phyloP scores from a whole-genome alignment of 1,284 basidiomycete genomes.

The Fomitopsis palustris region DNA sequence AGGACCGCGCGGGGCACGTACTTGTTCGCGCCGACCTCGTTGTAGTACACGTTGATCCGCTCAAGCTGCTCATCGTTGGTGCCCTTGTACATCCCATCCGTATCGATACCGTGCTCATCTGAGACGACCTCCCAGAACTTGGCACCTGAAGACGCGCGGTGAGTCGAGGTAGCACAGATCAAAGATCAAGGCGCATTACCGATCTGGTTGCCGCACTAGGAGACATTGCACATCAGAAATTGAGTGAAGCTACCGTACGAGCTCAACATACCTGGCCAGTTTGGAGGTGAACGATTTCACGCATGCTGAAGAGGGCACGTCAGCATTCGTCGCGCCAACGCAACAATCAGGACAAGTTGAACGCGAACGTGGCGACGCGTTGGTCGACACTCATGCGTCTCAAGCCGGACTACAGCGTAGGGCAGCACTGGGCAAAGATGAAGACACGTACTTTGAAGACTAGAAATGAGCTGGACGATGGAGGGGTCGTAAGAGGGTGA shows the following conservation, averaged over 20 bases:
- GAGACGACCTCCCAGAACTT: slow-evolving; percentile 99
- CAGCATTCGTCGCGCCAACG: slow-evolving; percentile 20
- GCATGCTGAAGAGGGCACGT: slow-evolving; percentile 62
- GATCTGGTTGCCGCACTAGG: slow-evolving; percentile 96
- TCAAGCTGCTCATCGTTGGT: slow-evolving; percentile 95
- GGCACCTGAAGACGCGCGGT: slow-evolving; percentile 58
- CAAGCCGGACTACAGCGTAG: not conserved
- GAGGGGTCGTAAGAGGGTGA: slow-evolving; percentile 24
- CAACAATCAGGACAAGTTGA: slow-evolving; percentile 3
- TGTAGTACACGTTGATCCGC: slow-evolving; percentile 96
- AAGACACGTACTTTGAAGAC: slow-evolving; percentile 26
- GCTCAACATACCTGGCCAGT: slow-evolving; percentile 77
- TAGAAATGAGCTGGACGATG: slow-evolving; percentile 19
- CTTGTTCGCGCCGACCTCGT: slow-evolving; percentile 87
- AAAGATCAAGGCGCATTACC: slow-evolving; percentile 44
- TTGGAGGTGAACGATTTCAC: slow-evolving; percentile 97
- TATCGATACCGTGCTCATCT: slow-evolving; percentile 95
- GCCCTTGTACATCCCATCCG: slow-evolving; percentile 91
- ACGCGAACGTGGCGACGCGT: slow-evolving; percentile 5
- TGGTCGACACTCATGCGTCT: not conserved
- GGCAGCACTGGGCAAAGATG: not conserved
- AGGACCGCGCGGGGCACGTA: slow-evolving; percentile 96
- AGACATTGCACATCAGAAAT: slow-evolving; percentile 14
- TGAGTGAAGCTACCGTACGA: slow-evolving; percentile 12
- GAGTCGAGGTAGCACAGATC: slow-evolving; percentile 3